Evolutionary conservation across 2,329 filamentous ascomycete genomes (phyloP), one percentile per base, ranked within the genome.

Genomic region (Podosphaera aphanis): DNA sequence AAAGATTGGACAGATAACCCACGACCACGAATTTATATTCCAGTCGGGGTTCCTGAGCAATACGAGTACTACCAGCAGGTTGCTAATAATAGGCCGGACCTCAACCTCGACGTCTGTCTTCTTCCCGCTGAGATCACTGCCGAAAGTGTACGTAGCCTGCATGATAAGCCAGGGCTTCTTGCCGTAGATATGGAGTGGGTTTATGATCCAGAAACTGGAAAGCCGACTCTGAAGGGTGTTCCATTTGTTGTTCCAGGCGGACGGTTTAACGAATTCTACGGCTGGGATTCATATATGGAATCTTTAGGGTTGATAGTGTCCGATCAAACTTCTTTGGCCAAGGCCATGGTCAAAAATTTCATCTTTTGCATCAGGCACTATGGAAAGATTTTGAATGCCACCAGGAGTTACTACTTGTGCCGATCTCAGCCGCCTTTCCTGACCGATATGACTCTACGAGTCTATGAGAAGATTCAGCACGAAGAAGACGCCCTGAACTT

Each of bases 241-340:
- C 88, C 90, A 0, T 98, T 95, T 55, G 85, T 95, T n/a, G 90
- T 98, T 2, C 90, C 90, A 0, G 90, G 90, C 49, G 90, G 90
- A 20, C 76, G 90, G 25, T 98, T 98, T 75, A 98, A 98, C 62
- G 90, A 98, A 62, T 65, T 98, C 19, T 98, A 98, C 60, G 88
- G 88, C 41, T 98, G 90, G 90, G 90, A 98, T 63, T 94, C 85
- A 60, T 98, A 95, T 66, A 95, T 98, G 85, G 83, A 88, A 61
- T 90, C 88, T 4, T 68, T 95, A 2, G 90, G 90, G 16, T 70
- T 98, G 48, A 67, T 95, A 48, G 74, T 84, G 54, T 84, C 88
- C 58, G 82, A 90, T 59, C 77, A 83, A 48, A 76, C 84, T 19
- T 77, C 94, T 56, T 66, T 95, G 46, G 85, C 85, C 53, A 93